A percentile compares a stretch with the other conserved stretches of the same genome.
phyloP scores from a whole-genome alignment of 2,329 filamentous ascomycete species.

The Davidsoniella virescens region DNA sequence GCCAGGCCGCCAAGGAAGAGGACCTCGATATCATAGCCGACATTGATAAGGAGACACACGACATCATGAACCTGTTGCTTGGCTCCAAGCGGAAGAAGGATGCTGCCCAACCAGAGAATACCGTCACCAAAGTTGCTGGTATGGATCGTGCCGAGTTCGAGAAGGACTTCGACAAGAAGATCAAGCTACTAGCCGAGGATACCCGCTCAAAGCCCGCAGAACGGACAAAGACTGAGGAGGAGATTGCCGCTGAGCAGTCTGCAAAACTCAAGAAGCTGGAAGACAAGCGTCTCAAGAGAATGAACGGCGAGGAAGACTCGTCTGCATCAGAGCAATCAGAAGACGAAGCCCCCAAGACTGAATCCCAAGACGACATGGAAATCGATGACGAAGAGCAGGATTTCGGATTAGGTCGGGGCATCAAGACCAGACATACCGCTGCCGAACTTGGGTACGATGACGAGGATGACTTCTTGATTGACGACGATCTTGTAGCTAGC shows the following conservation, averaged over 20 bases:
- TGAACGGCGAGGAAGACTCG: slow-evolving; percentile 64
- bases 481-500: slow-evolving; percentile 74
- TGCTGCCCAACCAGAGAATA: slow-evolving; percentile 3
- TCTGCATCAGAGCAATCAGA: slow-evolving; percentile 37
- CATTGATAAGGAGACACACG: slow-evolving; percentile 67
- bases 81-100: slow-evolving; percentile 18
- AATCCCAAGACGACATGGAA: not conserved
- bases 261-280: slow-evolving; percentile 65
- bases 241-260: slow-evolving; percentile 63
- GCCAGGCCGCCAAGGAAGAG: slow-evolving; percentile 81
- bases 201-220: slow-evolving; percentile 72
- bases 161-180: slow-evolving; percentile 71
- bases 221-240: slow-evolving; percentile 81
- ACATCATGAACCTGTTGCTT: slow-evolving; percentile 56
- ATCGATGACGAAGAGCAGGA: slow-evolving; percentile 32
- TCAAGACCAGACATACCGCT: slow-evolving; percentile 38
- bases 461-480: slow-evolving; percentile 84
- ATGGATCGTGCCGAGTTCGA: slow-evolving; percentile 56
- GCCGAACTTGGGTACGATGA: slow-evolving; percentile 65
- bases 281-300: slow-evolving; percentile 63
- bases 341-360: slow-evolving; percentile 7
- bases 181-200: slow-evolving; percentile 72
- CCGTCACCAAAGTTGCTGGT: slow-evolving; percentile 24
- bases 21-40: slow-evolving; percentile 76
- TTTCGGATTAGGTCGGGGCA: slow-evolving; percentile 44